Evolutionary conservation across 805 yeast species (phyloP), one percentile per base, ranked within the genome.

Genomic region (Kurtzmaniella cleridarum): DNA sequence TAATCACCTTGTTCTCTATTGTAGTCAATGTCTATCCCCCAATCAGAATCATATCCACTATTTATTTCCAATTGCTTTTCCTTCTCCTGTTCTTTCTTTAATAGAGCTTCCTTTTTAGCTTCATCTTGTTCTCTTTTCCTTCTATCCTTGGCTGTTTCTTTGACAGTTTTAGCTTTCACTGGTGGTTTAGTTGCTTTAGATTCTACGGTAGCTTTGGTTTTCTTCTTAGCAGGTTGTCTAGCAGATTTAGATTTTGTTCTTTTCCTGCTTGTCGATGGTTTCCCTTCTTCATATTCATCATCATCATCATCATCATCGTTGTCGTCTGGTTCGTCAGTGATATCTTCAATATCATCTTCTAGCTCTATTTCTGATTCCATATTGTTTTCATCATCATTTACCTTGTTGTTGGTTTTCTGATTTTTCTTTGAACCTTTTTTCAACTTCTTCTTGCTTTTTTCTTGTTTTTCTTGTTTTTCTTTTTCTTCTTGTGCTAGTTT

Each of bases 21-120:
- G 39, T 50, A 61, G 3, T 42, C 50, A n/a, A 61, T 69, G 11
- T 64, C 71, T 12, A 67, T 41, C 5, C 74, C 74, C 74, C 74
- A 68, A 51, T 68, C 74, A 6, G 66, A 53, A 38, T 62, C 64
- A 32, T 61, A 56, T 15, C 52, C 58, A 45, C 46, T 52, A 34
- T 44, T 36, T 42, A 5, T 20, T 20, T 20, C 24, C 27, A 30
- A 32, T 33, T 50, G 54, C 12, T 38, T 44, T 30, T 48, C 41
- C 29, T 35, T 38, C 16, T 38, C 33, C 32, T 32, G 41, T 30
- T 38, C 34, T 34, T 30, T 24, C 14, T 34, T 24, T 17, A 10
- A 13, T 27, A 18, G 36, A 27, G 13, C 30, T 32, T 15, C n/a
- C 15, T 18, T 15, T 17, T 16, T 27, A 9, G 40, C 30, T 39